Evolutionary conservation across 208 protist species (phyloP).

Genomic region (Acanthamoeba culbertsoni): DNA sequence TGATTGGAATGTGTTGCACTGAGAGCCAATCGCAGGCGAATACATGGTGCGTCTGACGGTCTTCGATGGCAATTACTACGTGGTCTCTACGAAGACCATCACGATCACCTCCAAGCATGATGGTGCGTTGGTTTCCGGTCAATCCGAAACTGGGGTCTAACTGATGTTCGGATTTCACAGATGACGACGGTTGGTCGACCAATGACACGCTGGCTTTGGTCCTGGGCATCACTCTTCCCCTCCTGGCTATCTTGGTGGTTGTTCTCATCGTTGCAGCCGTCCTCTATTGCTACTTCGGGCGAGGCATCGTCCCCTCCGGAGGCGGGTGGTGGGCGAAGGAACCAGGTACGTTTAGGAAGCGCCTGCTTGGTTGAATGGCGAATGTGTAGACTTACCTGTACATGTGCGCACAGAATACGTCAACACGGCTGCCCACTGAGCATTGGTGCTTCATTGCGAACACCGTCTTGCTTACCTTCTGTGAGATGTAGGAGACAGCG

Average conservation of each 20-base stretch:
- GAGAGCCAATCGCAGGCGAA: background rate
- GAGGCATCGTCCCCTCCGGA: background rate
- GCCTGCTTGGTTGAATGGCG: too few relatives aligned
- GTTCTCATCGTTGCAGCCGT: background rate
- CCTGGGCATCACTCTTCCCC: background rate
- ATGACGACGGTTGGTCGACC: background rate
- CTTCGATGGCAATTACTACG: constrained; percentile 3
- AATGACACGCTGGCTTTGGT: constrained; percentile 1
- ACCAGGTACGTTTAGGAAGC: background rate
- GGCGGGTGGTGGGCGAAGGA: background rate
- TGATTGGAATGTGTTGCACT: background rate
- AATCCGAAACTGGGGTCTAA: background rate
- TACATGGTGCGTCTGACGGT: background rate
- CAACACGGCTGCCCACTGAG: constrained; percentile 22
- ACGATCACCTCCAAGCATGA: background rate
- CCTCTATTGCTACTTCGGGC: background rate
- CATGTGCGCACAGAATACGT: background rate
- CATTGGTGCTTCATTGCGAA: too few relatives aligned
- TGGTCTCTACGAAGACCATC: background rate
- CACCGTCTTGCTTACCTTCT: too few relatives aligned
- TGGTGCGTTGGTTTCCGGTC: background rate
- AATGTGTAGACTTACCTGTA: background rate
- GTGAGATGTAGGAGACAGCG: too few relatives aligned
- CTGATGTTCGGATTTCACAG: background rate
- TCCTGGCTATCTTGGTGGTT: background rate